Percentiles rank a stretch among this genome's conserved stretches.
Conservation (phyloP, 2,329 filamentous ascomycete species). For the Parasarocladium wereldwijsianum region DNA sequence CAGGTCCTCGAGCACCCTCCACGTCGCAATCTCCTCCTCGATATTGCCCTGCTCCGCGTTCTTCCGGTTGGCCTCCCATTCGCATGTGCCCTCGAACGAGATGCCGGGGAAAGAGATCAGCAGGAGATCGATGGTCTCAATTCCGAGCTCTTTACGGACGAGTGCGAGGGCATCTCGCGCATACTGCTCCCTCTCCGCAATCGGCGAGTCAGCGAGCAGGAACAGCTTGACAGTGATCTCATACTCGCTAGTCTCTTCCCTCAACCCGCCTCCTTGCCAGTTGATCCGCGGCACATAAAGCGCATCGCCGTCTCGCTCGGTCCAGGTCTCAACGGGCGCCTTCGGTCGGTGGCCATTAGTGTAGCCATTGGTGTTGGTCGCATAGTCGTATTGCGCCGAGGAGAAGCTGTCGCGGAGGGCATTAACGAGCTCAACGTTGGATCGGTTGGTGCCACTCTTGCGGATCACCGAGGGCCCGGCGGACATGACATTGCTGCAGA, state of each 20-base stretch:
- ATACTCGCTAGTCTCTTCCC: slow-evolving; percentile 73
- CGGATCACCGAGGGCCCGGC: slow-evolving; percentile 73
- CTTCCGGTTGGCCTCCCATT: slow-evolving; percentile 54
- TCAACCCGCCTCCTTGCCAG: slow-evolving; percentile 54
- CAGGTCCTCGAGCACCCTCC: slow-evolving; percentile 60
- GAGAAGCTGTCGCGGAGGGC: slow-evolving; percentile 74
- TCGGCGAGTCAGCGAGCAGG: slow-evolving; percentile 61
- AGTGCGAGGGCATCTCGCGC: slow-evolving; percentile 65
- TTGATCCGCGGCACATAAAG: slow-evolving; percentile 70
- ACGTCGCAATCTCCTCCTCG: slow-evolving; percentile 52
- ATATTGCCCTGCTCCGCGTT: slow-evolving; percentile 49
- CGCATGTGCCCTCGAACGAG: slow-evolving; percentile 84
- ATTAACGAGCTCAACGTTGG: slow-evolving; percentile 84
- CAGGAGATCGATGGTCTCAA: slow-evolving; percentile 66
- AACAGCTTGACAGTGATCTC: slow-evolving; percentile 95
- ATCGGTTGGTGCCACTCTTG: slow-evolving; percentile 62
- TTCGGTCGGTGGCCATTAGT: slow-evolving; percentile 12
- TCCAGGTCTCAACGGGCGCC: slow-evolving; percentile 45
- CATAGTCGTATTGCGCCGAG: slow-evolving; percentile 53
- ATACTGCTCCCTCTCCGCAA: slow-evolving; percentile 51
- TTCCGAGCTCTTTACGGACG: slow-evolving; percentile 66
- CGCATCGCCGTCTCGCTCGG: slow-evolving; percentile 35
- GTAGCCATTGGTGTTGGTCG: slow-evolving; percentile 18
- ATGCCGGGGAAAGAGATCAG: slow-evolving; percentile 90
- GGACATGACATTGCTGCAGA: slow-evolving; percentile 63